phyloP scores from a whole-genome alignment of 2,329 filamentous ascomycete genomes.

The Apiospora malaysiana region DNA sequence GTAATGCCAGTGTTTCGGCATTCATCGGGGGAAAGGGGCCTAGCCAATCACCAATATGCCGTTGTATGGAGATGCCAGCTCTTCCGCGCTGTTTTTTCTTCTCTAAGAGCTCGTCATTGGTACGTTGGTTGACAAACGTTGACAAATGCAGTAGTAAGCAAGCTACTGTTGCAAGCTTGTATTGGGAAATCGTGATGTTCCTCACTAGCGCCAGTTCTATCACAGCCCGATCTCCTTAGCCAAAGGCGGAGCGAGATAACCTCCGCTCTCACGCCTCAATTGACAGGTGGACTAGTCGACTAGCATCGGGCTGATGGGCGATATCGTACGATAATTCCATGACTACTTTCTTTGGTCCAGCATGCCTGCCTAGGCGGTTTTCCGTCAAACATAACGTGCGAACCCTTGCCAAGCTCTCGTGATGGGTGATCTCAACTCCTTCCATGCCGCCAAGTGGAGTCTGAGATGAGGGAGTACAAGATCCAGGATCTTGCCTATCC shows the following conservation, averaged over 20 bases:
- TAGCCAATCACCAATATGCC: neutral
- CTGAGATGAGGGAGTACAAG: constrained; percentile 10
- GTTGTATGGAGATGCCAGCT: neutral
- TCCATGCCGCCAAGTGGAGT: constrained; percentile 9
- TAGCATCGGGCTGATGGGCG: neutral
- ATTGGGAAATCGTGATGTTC: constrained; percentile 6
- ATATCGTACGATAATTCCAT: constrained; percentile 10
- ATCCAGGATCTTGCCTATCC: constrained; percentile 13
- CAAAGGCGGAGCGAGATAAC: constrained; percentile 2
- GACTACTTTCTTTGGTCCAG: neutral
- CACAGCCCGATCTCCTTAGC: neutral
- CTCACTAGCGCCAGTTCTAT: neutral
- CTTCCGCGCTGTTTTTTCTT: too few species aligned
- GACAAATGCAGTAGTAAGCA: neutral
- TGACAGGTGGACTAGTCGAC: neutral
- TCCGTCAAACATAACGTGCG: neutral
- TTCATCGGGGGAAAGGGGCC: neutral
- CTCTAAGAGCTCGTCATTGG: neutral
- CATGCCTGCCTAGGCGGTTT: neutral
- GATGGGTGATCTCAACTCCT: constrained; percentile 1
- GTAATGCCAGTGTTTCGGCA: neutral
- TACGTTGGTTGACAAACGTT: neutral
- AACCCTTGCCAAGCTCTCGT: neutral
- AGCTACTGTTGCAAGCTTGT: neutral
- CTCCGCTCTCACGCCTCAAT: neutral